These are phyloP conservation scores for Quercus aquifolioides DNA, from an alignment of 306 rosid species.

Conservation along the genomic window DNA sequence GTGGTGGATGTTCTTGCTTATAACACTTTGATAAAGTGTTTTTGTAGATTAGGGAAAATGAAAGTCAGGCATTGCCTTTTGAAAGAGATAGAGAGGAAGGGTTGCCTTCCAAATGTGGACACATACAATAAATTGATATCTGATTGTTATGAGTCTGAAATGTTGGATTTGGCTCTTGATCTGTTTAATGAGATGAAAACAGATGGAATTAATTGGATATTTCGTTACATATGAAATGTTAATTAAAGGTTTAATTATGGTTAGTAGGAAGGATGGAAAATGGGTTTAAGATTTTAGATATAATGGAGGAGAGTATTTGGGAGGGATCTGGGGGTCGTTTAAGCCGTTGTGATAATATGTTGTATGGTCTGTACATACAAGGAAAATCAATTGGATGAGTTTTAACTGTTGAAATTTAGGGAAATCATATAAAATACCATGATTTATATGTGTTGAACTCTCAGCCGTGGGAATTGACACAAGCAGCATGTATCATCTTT, in stretches of 20 bases:
- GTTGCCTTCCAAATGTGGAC: constrained; percentile 65
- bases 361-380: constrained; percentile 55
- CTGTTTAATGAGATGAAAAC: constrained; percentile 75
- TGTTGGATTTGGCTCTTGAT: constrained; percentile 60
- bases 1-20: constrained; percentile 56
- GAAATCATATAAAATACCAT: too few species aligned
- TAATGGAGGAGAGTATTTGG: constrained; percentile 59
- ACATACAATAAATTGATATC: constrained; percentile 54
- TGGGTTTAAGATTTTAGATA: constrained; percentile 49
- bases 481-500: too few species aligned
- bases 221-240: constrained; percentile 51
- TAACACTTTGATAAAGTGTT: constrained; percentile 71
- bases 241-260: constrained; percentile 55
- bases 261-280: constrained; percentile 43
- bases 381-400: constrained; percentile 40
- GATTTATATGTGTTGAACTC: too few species aligned
- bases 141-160: constrained; percentile 45
- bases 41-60: constrained; percentile 49
- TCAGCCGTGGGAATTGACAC: too few species aligned
- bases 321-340: constrained; percentile 48
- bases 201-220: constrained; percentile 52
- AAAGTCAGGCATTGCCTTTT: constrained; percentile 58
- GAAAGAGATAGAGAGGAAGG: constrained; percentile 65
- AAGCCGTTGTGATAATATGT: constrained; percentile 64
- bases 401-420: too few species aligned